Percentiles rank a stretch among this genome's conserved stretches.
These are phyloP conservation scores for Amaranthus cruentus DNA, from an alignment of 148 eudicot genomes.

Conservation along the genomic window DNA sequence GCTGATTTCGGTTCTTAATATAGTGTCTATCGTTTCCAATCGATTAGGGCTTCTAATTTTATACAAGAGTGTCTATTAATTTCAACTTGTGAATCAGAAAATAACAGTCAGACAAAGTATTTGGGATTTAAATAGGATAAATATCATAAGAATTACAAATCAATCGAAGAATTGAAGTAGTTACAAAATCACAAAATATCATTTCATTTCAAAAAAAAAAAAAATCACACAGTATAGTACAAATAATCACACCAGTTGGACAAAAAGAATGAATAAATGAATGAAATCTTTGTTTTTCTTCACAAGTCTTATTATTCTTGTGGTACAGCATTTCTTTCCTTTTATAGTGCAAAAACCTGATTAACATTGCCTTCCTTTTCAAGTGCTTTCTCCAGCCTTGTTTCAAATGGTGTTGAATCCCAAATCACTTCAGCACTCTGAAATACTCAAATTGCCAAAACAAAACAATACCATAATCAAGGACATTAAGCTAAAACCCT, in stretches of 20 bases:
- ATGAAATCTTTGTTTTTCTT: neutral
- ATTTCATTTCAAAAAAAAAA: too few species aligned
- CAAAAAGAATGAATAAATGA: slow-evolving; percentile 6
- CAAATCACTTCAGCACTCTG: slow-evolving; percentile 37
- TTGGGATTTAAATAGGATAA: too few species aligned
- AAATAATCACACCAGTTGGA: neutral
- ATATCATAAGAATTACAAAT: too few species aligned
- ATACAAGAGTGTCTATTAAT: too few species aligned
- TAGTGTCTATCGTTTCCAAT: too few species aligned
- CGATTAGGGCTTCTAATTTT: too few species aligned
- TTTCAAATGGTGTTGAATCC: slow-evolving; percentile 43
- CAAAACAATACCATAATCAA: slow-evolving; percentile 6
- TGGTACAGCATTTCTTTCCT: neutral
- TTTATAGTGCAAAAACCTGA: slow-evolving; percentile 11
- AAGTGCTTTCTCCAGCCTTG: slow-evolving; percentile 45
- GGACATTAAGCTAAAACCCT: neutral
- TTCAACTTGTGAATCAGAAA: too few species aligned
- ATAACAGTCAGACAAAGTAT: too few species aligned
- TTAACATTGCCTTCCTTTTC: slow-evolving; percentile 27
- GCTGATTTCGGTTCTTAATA: too few species aligned
- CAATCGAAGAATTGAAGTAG: neutral
- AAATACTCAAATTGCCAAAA: slow-evolving; percentile 15
- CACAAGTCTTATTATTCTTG: neutral
- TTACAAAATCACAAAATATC: neutral
- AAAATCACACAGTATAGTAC: neutral